These are phyloP conservation scores for Rubia occidens DNA, from an alignment of 305 asterid genomes.

Conservation along the genomic window DNA sequence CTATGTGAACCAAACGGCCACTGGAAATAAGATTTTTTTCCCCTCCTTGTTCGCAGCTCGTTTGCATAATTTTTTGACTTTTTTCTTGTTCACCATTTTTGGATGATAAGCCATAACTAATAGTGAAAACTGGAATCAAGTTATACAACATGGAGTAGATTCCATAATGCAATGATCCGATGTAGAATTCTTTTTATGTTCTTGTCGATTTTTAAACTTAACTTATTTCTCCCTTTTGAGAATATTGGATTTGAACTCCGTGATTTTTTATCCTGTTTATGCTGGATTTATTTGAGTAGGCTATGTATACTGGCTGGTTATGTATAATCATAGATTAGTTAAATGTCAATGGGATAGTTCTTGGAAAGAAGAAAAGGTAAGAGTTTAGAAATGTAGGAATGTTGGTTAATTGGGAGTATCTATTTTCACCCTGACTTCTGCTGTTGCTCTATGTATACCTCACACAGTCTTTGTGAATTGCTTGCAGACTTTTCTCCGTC, in stretches of 20 bases:
- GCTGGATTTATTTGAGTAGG: not conserved
- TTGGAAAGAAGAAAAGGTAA: not conserved
- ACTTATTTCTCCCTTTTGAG: not conserved
- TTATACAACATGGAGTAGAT: not conserved
- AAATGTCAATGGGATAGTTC: not conserved
- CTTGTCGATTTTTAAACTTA: not conserved
- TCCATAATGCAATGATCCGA: not conserved
- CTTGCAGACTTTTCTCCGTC: conserved; percentile 80
- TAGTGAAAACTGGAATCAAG: not conserved
- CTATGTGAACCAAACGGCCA: not conserved
- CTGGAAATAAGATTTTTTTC: no score
- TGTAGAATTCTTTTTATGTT: not conserved
- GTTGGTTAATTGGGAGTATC: not conserved
- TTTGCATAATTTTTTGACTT: not conserved
- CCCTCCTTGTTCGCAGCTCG: not conserved
- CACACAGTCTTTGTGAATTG: not conserved
- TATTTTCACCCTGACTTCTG: not conserved
- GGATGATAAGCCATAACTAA: not conserved
- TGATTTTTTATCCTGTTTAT: not conserved
- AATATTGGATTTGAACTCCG: not conserved
- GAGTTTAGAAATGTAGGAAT: not conserved
- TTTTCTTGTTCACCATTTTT: not conserved
- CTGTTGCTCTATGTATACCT: not conserved
- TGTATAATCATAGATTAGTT: not conserved
- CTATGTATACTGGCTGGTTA: not conserved